Evolutionary conservation across 176 grass and related monocot genomes (phyloP).

Genomic region (Eremochloa ophiuroides): DNA sequence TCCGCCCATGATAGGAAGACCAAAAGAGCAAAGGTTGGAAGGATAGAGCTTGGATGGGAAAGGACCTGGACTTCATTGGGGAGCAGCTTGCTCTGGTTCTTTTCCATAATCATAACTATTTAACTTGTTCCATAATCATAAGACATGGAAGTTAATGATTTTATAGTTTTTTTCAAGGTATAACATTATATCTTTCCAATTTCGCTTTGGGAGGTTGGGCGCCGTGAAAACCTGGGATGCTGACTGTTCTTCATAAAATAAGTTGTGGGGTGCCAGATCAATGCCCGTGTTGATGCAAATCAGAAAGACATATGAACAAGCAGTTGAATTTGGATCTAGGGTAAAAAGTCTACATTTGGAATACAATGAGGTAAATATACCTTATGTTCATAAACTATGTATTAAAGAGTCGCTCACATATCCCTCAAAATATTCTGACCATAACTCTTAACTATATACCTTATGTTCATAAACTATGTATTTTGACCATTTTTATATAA

Average conservation of each 20-base stretch:
- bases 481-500: too few species aligned
- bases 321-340: constrained; percentile 74
- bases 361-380: constrained; percentile 86
- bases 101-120: too few species aligned
- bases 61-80: too few species aligned
- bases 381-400: neutral
- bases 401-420: neutral
- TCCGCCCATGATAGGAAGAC: too few species aligned
- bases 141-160: neutral
- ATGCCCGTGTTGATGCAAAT: constrained; percentile 95
- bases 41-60: too few species aligned
- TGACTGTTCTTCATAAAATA: constrained; percentile 69
- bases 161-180: constrained; percentile 1
- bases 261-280: constrained; percentile 66
- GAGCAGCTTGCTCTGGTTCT: too few species aligned
- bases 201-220: constrained; percentile 59
- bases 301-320: constrained; percentile 72
- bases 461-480: too few species aligned
- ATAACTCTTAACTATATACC: too few species aligned
- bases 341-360: constrained; percentile 62
- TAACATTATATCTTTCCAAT: neutral
- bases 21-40: too few species aligned
- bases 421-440: too few species aligned
- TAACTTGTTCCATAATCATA: neutral
- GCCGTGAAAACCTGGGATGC: constrained; percentile 81